Evolutionary conservation across 1,284 basidiomycete genomes (phyloP).

Genomic region (Irpex lacteus): DNA sequence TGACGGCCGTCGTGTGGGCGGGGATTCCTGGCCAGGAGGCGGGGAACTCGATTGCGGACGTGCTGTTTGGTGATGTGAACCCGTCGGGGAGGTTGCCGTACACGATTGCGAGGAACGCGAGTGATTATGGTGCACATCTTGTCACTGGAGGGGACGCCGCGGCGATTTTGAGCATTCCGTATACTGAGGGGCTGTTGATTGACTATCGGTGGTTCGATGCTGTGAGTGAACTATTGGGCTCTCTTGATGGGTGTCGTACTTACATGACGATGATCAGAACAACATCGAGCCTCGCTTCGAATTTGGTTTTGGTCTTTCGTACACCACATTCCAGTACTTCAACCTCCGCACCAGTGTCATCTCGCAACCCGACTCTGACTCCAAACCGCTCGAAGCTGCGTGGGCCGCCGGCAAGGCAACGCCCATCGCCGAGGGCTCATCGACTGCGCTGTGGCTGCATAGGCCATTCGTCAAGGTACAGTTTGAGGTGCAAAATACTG

Average conservation of each 20-base stretch:
- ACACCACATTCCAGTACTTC: constrained; percentile 75
- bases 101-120: constrained; percentile 68
- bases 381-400: constrained; percentile 36
- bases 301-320: constrained; percentile 85
- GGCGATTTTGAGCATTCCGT: constrained; percentile 53
- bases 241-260: not conserved
- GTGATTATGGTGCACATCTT: constrained; percentile 70
- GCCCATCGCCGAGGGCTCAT: constrained; percentile 47
- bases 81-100: constrained; percentile 79
- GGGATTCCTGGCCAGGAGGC: constrained; percentile 72
- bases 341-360: constrained; percentile 46
- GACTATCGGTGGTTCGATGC: constrained; percentile 81
- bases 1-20: constrained; percentile 72
- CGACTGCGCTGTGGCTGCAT: constrained; percentile 63
- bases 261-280: constrained; percentile 17
- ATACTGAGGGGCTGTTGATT: constrained; percentile 69
- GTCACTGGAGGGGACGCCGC: constrained; percentile 36
- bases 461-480: constrained; percentile 55
- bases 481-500: constrained; percentile 61
- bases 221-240: constrained; percentile 34
- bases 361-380: constrained; percentile 30
- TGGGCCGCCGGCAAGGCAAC: constrained; percentile 55
- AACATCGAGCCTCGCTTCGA: constrained; percentile 64
- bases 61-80: constrained; percentile 70
- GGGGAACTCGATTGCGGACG: constrained; percentile 73